Base-by-base conservation (phyloP, 768 basidiomycete genomes). In the Suillus subalutaceus region DNA sequence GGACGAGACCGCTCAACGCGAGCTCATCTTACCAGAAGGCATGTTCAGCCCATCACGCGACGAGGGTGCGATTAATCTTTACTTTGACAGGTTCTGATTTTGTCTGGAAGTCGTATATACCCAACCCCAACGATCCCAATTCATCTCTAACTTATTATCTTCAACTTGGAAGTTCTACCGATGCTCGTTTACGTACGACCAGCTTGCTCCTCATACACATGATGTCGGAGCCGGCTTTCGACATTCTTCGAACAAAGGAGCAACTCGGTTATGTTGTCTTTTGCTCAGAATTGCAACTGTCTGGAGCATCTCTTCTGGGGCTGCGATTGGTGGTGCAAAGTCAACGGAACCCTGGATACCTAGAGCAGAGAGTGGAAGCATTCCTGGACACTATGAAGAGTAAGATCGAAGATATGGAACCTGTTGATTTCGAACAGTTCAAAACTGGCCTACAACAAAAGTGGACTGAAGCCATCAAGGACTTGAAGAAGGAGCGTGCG, bases 241-340 rank as follows among this genome's bases (percentile, higher is more conserved):
- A 97, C 74, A 81, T 89, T 30, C 85, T 99, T 38, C 90, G 97
- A 37, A 98, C 96, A 4, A 90, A 94, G 74, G 94, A 99, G 74
- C 97, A 99, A 77, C 84, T 99, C 1, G 97, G 97, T 6, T 99
- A 99, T 75, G 84, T 97, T 52, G 96, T 97, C 43, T 85, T 83
- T 10, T 89, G 86, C 68, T 81, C 82, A 1, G 73, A 79, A 38
- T 88, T 86, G 85, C 74, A 81, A 12, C 76, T 91, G 52, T 74
- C 84, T 50, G 90, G 92, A n/a, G 81, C 86, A 3, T 88, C 86
- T 55, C 86, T 91, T 67, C 84, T 86, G 67, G 95, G 96, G 8
- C 78, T 96, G 67, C 87, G 93, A 52, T 85, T 99, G 63, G 81
- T 95, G 8, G 85, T 99, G 38, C 97, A 99, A 79, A 93, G 92